A percentile compares a stretch with the other conserved stretches of the same genome.
phyloP scores from a whole-genome alignment of 352 stramenopile genomes.

The Phytopythium delawarense region DNA sequence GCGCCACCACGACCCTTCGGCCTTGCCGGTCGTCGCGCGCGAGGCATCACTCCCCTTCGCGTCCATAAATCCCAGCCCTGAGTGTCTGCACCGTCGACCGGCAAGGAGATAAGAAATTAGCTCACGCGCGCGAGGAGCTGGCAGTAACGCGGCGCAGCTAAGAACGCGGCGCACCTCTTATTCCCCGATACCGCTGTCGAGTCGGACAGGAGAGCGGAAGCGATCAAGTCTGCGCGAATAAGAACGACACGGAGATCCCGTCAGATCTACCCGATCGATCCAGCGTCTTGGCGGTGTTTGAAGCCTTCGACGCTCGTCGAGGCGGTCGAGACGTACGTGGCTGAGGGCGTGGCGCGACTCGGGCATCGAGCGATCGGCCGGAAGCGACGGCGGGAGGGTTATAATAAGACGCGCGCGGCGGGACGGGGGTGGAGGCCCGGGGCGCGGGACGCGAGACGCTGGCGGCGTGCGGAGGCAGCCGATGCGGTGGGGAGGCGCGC shows the following conservation, averaged over 20 bases:
- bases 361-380: constrained; percentile 3
- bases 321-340: neutral
- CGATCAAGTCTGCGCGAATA: neutral
- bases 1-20: constrained; percentile 56
- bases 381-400: constrained; percentile 4
- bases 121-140: neutral
- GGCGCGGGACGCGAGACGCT: neutral
- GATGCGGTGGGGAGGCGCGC: neutral
- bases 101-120: neutral
- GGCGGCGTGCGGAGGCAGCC: neutral
- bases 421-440: neutral
- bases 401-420: neutral
- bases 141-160: neutral
- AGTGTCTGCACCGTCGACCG: neutral
- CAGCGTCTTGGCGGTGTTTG: too few relatives aligned
- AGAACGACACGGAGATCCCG: neutral
- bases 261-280: too few relatives aligned
- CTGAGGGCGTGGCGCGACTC: neutral
- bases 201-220: neutral
- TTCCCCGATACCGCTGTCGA: constrained; percentile 8
- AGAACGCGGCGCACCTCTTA: neutral
- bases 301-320: too few relatives aligned
- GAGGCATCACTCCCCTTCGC: constrained; percentile 22
- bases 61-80: constrained; percentile 17
- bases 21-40: constrained; percentile 14